Evolutionary conservation across 257 asterid species (phyloP).

Genomic region (Plectranthus barbatus): DNA sequence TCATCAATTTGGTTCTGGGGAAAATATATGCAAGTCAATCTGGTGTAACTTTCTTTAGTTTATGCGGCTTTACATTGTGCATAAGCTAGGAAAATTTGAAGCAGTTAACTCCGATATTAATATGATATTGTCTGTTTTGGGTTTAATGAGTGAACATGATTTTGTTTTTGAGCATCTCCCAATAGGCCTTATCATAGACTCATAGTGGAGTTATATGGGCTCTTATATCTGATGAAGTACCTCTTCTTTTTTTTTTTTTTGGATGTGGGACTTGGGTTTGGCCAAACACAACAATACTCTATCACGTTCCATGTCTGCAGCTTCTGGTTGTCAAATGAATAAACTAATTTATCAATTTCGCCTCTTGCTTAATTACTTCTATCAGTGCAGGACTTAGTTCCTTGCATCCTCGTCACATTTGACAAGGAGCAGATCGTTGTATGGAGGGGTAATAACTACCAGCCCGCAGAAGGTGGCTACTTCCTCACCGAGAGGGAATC

Average conservation of each 20-base stretch:
- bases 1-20: not conserved
- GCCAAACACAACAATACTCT: too few species aligned
- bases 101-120: not conserved
- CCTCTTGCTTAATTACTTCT: not conserved
- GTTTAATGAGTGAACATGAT: too few species aligned
- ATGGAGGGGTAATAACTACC: conserved; percentile 81
- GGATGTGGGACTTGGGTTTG: not conserved
- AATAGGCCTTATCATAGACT: not conserved
- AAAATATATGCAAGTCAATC: not conserved
- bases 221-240: too few species aligned
- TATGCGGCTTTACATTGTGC: not conserved
- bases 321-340: not conserved
- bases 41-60: not conserved
- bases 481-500: conserved; percentile 52
- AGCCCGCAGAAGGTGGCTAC: conserved; percentile 50
- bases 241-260: too few species aligned
- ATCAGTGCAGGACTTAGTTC: conserved; percentile 64
- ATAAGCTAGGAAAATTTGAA: not conserved
- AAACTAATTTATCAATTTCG: not conserved
- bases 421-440: conserved; percentile 86
- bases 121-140: too few species aligned
- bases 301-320: not conserved
- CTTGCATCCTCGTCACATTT: conserved; percentile 81
- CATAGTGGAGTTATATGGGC: too few species aligned
- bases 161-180: not conserved